Conservation (phyloP, 1,139 yeast species). For the Kodamaea sp. region DNA sequence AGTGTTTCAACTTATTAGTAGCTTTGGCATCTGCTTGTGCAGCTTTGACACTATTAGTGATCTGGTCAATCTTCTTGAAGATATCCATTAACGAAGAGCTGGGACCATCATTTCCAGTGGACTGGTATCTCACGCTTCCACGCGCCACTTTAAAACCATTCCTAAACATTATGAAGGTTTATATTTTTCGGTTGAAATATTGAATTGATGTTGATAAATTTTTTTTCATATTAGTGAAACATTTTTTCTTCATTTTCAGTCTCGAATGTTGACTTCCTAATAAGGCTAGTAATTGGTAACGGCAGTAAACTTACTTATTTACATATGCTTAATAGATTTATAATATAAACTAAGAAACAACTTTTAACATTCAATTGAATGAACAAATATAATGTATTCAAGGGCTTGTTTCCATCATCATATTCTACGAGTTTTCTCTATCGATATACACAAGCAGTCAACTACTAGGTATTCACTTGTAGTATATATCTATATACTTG, state of each 20-base stretch:
- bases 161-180: not conserved
- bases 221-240: not conserved
- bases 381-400: no score
- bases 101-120: constrained; percentile 13
- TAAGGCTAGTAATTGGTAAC: not conserved
- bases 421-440: no score
- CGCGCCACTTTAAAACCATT: not conserved
- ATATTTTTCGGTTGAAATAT: not conserved
- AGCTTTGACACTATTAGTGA: constrained; percentile 19
- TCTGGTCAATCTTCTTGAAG: constrained; percentile 34
- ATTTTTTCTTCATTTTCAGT: no score
- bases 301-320: no score
- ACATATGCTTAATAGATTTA: no score
- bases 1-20: constrained; percentile 1
- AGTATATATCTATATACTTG: not conserved
- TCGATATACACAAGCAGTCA: no score
- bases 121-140: constrained; percentile 13
- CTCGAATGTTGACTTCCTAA: not conserved
- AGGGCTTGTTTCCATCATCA: no score
- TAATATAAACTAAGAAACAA: no score
- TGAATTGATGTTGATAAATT: not conserved
- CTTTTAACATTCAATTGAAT: no score
- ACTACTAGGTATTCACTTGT: no score
- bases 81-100: constrained; percentile 26
- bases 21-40: constrained; percentile 7